Evolutionary conservation across 495 filamentous ascomycete genomes (phyloP), one percentile per base, ranked within the genome.

Genomic region (Aspergillus heteromorphus): DNA sequence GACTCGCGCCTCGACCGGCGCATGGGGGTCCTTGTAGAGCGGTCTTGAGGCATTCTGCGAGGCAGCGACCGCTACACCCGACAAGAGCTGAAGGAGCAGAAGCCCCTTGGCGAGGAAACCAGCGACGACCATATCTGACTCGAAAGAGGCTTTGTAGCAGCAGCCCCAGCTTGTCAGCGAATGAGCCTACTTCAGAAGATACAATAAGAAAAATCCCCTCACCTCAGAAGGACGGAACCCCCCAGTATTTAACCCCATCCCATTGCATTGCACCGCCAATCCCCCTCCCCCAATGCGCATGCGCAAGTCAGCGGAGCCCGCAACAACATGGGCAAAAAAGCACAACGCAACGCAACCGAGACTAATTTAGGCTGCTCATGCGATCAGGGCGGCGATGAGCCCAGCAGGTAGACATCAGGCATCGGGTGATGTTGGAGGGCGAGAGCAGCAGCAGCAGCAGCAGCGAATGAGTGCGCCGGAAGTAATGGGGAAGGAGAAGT

Each of bases 21-120:
- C 81, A 17, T 68, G 69, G 0, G 86, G 67, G 63, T 88, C 73
- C 61, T 86, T 88, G 77, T 88, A 88, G 4, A 75, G 51, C 0
- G 68, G 70, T 4, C 23, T 56, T 13, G 56, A 58, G 18, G 30
- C 31, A 43, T 45, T 48, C n/a, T 62, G 54, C 13, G 62, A n/a
- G n/a, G n/a, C n/a, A n/a, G n/a, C 64, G 36, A 54, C 40, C 14
- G 60, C 57, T 16, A 62, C 19, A 20, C 65, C 61, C 29, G 58
- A 53, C 40, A 59, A 56, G 29, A 72, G 63, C 45, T 68, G 64
- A 40, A 65, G 42, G 49, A 72, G 64, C 60, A 69, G 40, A 19
- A 72, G 55, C 29, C 69, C 61, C 53, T 59, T 57, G 2, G 69
- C 48, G 45, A 68, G 41, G 17, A 65, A 23, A 30, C 63, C 61